Base-by-base conservation (phyloP, 164 flowering plant genomes). In the Stephania yunnanensis region DNA sequence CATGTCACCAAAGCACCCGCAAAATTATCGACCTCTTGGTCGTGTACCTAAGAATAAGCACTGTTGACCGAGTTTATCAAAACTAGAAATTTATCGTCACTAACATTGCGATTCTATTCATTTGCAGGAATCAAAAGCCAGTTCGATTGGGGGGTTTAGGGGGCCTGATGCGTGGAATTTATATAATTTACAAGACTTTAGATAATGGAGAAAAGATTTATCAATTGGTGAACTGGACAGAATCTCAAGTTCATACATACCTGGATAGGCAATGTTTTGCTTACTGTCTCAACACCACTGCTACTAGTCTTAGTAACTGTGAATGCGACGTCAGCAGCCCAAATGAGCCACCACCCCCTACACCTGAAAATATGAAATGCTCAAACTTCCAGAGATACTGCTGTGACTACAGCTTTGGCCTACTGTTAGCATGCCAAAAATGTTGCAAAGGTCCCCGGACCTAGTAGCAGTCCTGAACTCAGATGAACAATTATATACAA, bases 401-500 rank as follows among this genome's bases (percentile, higher is more conserved):
- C 63, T 55, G 63, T 10, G 12, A 55, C 50, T 46, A 6, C 19
- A 55, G 64, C 64, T 5, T 10, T 58, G 64, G 15, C n/a, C 64
- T 19, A 52, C 11, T 52, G 13, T 15, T 52, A 58, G n/a, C 13
- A 19, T 58, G 64, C 12, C 64, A 58, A 58, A 15, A 58, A 58
- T 58, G 64, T 58, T 58, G 64, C 64, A 58, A 13, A 58, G 64
- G 64, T 58, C 64, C 64, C 64, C 64, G 64, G 6, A 15, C 64
- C 64, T n/a, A 13, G 17, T 58, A 2, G 6, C 64, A 10, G 12
- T n/a, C 64, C 19, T 58, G 65, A 58, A 58, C 5, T 13, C 22
- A 58, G 5, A 58, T 58, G 65, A 6, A 3, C 65, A 50, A 15
- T 50, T 58, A 19, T 58, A 13, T 4, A 17, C 15, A 58, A 58